phyloP scores from a whole-genome alignment of 495 filamentous ascomycete genomes.

The Annulohypoxylon maeteangense region DNA sequence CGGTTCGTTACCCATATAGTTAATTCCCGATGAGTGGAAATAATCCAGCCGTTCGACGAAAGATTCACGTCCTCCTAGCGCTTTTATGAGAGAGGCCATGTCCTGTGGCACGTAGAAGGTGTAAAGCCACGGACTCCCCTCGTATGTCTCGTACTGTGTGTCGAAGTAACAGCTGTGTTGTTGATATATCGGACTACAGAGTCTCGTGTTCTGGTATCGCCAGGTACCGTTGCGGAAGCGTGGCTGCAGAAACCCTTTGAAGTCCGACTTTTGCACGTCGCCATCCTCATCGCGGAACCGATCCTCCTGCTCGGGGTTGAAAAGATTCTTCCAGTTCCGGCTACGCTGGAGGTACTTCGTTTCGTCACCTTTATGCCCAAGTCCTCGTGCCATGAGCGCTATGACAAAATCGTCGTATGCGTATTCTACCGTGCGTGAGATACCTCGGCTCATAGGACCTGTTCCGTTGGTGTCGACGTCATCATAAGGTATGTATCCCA shows the following conservation, averaged over 20 bases:
- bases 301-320: slow-evolving; percentile 57
- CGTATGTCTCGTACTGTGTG: slow-evolving; percentile 75
- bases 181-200: slow-evolving; percentile 64
- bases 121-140: slow-evolving; percentile 78
- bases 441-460: slow-evolving; percentile 68
- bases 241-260: slow-evolving; percentile 76
- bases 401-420: slow-evolving; percentile 77
- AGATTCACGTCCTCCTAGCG: slow-evolving; percentile 66
- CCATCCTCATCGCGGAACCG: slow-evolving; percentile 42
- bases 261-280: slow-evolving; percentile 52
- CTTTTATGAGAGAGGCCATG: slow-evolving; percentile 67
- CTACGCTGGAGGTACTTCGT: slow-evolving; percentile 68
- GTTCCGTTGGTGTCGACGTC: slow-evolving; percentile 69
- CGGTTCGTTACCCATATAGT: slow-evolving; percentile 79
- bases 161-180: slow-evolving; percentile 62
- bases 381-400: slow-evolving; percentile 62
- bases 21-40: slow-evolving; percentile 70
- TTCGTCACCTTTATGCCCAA: slow-evolving; percentile 60
- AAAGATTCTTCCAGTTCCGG: slow-evolving; percentile 66
- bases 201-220: slow-evolving; percentile 72
- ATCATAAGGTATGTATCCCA: slow-evolving; percentile 70
- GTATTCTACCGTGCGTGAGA: slow-evolving; percentile 77
- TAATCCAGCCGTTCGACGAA: slow-evolving; percentile 72
- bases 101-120: slow-evolving; percentile 78
- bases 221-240: slow-evolving; percentile 70